Evolutionary conservation across 495 filamentous ascomycete species (phyloP).

Genomic region (Aspergillus carlsbadensis): DNA sequence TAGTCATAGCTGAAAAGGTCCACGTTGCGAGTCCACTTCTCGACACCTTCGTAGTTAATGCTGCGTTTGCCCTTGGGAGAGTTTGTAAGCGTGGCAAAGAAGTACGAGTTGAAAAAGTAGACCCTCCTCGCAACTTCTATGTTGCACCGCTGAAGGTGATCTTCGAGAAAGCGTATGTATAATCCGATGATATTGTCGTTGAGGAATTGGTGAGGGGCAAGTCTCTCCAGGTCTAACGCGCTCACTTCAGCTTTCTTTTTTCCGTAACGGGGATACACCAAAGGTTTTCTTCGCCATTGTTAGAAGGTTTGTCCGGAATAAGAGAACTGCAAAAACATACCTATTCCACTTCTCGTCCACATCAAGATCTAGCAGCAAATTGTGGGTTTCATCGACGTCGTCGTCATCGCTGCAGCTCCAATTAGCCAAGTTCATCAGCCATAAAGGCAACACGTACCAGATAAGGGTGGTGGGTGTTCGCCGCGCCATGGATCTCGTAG

Average conservation of each 20-base stretch:
- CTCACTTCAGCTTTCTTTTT: conserved; percentile 74
- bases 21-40: conserved; percentile 84
- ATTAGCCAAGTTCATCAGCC: not conserved
- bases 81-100: conserved; percentile 72
- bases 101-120: conserved; percentile 91
- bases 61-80: conserved; percentile 51
- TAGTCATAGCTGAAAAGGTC: conserved; percentile 87
- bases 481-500: conserved; percentile 36
- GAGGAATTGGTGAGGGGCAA: conserved; percentile 81
- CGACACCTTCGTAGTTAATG: conserved; percentile 78
- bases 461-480: conserved; percentile 20
- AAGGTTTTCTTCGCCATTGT: conserved; percentile 41
- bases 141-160: conserved; percentile 55
- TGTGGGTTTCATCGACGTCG: conserved; percentile 10
- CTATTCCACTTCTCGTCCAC: conserved; percentile 29
- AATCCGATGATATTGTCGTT: conserved; percentile 93
- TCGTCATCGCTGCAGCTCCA: conserved; percentile 11
- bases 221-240: conserved; percentile 71
- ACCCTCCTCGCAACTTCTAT: conserved; percentile 60
- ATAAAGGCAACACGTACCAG: conserved; percentile 18
- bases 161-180: conserved; percentile 75
- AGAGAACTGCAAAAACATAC: not conserved
- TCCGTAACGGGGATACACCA: conserved; percentile 69
- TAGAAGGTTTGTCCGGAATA: not conserved
- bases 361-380: conserved; percentile 16